These are phyloP conservation scores for Lachnellula willkommii DNA, from an alignment of 2,329 filamentous ascomycete genomes.

Conservation along the genomic window DNA sequence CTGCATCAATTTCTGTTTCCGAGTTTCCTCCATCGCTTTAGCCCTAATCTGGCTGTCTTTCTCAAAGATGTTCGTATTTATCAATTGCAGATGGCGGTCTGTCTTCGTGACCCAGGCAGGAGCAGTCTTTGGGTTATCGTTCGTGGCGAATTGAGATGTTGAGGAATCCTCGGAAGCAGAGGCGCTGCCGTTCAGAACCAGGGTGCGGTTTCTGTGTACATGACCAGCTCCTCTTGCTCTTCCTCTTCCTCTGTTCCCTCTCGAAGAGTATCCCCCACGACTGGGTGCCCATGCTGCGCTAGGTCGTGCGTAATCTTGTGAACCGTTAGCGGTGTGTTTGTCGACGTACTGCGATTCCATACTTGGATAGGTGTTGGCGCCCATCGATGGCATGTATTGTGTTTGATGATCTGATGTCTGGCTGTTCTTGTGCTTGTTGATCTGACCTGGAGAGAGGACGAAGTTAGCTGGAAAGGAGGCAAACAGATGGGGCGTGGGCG, in stretches of 20 bases:
- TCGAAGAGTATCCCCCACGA: constrained; percentile 22
- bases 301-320: constrained; percentile 23
- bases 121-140: constrained; percentile 22
- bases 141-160: constrained; percentile 2
- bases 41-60: constrained; percentile 64
- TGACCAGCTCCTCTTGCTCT: constrained; percentile 36
- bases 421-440: constrained; percentile 72
- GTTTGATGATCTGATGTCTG: constrained; percentile 35
- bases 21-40: constrained; percentile 67
- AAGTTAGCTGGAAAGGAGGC: constrained; percentile 34
- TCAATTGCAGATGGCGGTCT: constrained; percentile 74
- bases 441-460: constrained; percentile 53
- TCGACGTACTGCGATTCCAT: constrained; percentile 5
- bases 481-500: constrained; percentile 27
- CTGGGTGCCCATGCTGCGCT: constrained; percentile 23
- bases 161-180: constrained; percentile 2
- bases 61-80: constrained; percentile 74
- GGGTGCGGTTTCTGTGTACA: constrained; percentile 51
- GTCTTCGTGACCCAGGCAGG: constrained; percentile 64
- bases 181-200: constrained; percentile 54
- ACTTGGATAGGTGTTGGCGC: constrained; percentile 18
- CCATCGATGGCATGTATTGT: constrained; percentile 11
- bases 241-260: constrained; percentile 33
- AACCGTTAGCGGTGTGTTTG: constrained; percentile 14
- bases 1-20: constrained; percentile 49